Evolutionary conservation across 345 rosid species (phyloP), one percentile per base, ranked within the genome.

Genomic region (Cochlearia excelsa): DNA sequence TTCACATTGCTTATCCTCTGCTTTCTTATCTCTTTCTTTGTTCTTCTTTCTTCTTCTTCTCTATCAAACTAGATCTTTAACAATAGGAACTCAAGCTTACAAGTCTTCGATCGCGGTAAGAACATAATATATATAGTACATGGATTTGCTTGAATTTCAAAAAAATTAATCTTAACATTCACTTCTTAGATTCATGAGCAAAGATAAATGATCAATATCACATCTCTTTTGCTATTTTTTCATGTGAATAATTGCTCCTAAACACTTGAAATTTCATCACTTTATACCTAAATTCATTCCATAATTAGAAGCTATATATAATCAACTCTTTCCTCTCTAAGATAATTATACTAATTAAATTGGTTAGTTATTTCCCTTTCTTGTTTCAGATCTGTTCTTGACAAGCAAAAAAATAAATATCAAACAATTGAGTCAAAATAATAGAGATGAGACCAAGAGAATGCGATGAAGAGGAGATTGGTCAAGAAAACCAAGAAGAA

Each of bases 401-500:
- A 59, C 41, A 52, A 27, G 23, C 23, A 16, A 16, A 16, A 16
- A 16, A 16, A 16, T 16, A 23, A 59, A 26, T 5, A 49, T 53
- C 27, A 47, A 6, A 33, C 48, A 46, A 29, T 6, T 57, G 37
- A 67, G 64, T 37, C 5, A 2, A 31, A 33, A 9, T 30, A 54
- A n/a, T 2, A 54, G 47, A 69, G 54, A 70, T 70, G 74, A 78
- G 69, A 74, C 62, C 87, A 58, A 66, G 69, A 72, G 88, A 71
- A 57, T 78, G 73, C 5, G 47, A 52, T 3, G 74, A 70, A 50
- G 74, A 70, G 11, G 84, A 30, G 34, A 45, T 65, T 16, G 23
- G 23, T 52, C 74, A 68, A 69, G 74, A 83, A 46, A 86, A 82
- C 74, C 84, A 74, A 73, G 95, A 82, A 65, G 84, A 65, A 30